phyloP scores from a whole-genome alignment of 805 yeast genomes.

The Ogataea corticis region DNA sequence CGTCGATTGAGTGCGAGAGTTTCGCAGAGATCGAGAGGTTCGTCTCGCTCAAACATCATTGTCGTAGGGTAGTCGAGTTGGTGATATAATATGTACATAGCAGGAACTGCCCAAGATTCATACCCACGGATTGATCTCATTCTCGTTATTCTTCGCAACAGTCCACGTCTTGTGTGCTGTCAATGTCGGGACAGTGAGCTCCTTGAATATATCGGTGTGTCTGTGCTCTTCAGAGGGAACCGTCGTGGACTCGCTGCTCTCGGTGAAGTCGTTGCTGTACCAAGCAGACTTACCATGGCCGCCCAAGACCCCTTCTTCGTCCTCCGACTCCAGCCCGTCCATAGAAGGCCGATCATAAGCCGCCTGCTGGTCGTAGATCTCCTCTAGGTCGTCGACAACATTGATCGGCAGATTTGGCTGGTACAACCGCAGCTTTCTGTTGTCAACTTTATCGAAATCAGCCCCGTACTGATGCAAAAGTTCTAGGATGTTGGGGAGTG shows the following conservation, averaged over 20 bases:
- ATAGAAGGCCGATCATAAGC: constrained; percentile 23
- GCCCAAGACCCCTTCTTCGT: constrained; percentile 16
- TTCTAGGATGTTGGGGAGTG: constrained; percentile 74
- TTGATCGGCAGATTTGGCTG: constrained; percentile 75
- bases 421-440: constrained; percentile 51
- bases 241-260: constrained; percentile 6
- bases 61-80: constrained; percentile 16
- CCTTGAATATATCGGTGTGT: constrained; percentile 49
- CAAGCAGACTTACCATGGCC: constrained; percentile 6
- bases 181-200: constrained; percentile 48
- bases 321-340: constrained; percentile 10
- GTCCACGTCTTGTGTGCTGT: constrained; percentile 56
- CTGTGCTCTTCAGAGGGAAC: constrained; percentile 15
- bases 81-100: constrained; percentile 10
- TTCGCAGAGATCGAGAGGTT: constrained; percentile 6
- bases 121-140: constrained; percentile 71
- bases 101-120: no score
- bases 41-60: constrained; percentile 15
- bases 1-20: constrained; percentile 13
- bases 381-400: constrained; percentile 71
- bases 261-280: neutral
- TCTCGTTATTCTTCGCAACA: constrained; percentile 43
- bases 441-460: constrained; percentile 63
- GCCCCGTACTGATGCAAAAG: constrained; percentile 75
- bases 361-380: constrained; percentile 48